Evolutionary conservation across 495 filamentous ascomycete genomes (phyloP).

Genomic region (Glutinoglossum americanum): DNA sequence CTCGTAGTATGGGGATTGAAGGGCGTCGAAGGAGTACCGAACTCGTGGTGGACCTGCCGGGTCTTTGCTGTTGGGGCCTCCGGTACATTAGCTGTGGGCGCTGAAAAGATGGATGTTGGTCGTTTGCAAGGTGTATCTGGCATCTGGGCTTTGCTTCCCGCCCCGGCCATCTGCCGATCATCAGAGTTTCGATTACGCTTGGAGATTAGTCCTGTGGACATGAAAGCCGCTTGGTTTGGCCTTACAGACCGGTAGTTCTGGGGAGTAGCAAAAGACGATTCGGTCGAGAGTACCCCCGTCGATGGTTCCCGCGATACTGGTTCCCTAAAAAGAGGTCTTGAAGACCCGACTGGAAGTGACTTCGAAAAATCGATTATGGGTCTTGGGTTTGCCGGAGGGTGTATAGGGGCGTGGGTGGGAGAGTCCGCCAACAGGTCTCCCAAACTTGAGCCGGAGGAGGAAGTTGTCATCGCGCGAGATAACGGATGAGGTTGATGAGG

Average conservation of each 20-base stretch:
- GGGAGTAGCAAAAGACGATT: conserved; percentile 53
- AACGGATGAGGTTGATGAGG: conserved; percentile 54
- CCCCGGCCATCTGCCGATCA: conserved; percentile 21
- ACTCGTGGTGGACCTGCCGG: conserved; percentile 36
- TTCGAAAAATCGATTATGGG: conserved; percentile 51
- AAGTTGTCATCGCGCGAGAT: conserved; percentile 63
- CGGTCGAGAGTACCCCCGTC: conserved; percentile 24
- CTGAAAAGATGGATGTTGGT: conserved; percentile 38
- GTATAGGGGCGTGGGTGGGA: conserved; percentile 40
- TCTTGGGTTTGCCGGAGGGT: conserved; percentile 28
- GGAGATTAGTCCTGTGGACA: conserved; percentile 83
- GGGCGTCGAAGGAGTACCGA: conserved; percentile 39
- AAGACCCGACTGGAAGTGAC: conserved; percentile 51
- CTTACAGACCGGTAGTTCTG: conserved; percentile 65
- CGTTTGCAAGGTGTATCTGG: conserved; percentile 95
- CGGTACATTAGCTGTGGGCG: conserved; percentile 18
- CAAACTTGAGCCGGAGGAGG: conserved; percentile 60
- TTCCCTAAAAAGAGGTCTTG: conserved; percentile 21
- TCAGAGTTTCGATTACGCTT: conserved; percentile 48
- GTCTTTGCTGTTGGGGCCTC: conserved; percentile 33
- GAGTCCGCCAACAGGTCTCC: conserved; percentile 37
- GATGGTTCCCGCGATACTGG: conserved; percentile 17
- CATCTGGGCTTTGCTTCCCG: conserved; percentile 33
- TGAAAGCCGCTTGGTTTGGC: conserved; percentile 69
- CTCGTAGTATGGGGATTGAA: conserved; percentile 29